phyloP scores from a whole-genome alignment of 1,284 basidiomycete species.

The Ustilago tritici region DNA sequence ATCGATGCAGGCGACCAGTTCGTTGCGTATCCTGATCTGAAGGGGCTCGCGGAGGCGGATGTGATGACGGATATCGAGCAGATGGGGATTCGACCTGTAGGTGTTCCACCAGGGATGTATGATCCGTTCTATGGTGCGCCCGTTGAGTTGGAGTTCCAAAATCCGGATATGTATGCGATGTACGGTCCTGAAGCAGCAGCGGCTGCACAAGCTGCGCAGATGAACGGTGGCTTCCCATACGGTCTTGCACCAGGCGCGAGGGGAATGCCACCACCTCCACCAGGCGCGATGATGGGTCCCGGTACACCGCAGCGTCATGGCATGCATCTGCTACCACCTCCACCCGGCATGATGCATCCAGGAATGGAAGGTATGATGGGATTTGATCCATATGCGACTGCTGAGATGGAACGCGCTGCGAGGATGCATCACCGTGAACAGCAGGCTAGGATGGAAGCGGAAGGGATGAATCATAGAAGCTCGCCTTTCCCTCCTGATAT shows the following conservation, averaged over 20 bases:
- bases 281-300: constrained; percentile 42
- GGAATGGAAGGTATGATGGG: constrained; percentile 51
- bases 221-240: constrained; percentile 41
- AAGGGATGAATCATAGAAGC: constrained; percentile 41
- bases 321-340: constrained; percentile 32
- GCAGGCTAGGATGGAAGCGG: constrained; percentile 38
- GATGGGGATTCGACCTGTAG: constrained; percentile 62
- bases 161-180: constrained; percentile 45
- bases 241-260: constrained; percentile 26
- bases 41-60: constrained; percentile 62
- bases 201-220: constrained; percentile 48
- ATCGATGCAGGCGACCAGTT: constrained; percentile 46
- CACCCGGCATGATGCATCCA: constrained; percentile 27
- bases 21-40: constrained; percentile 66
- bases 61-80: constrained; percentile 66
- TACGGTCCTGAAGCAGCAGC: constrained; percentile 50
- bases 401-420: constrained; percentile 51
- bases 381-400: constrained; percentile 43
- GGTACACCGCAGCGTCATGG: constrained; percentile 37
- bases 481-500: constrained; percentile 50
- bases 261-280: constrained; percentile 36
- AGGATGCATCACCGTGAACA: constrained; percentile 53
- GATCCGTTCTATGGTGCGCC: constrained; percentile 45
- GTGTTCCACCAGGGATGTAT: constrained; percentile 42
- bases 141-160: constrained; percentile 38